A percentile compares a stretch with the other conserved stretches of the same genome.
Conservation (phyloP, 768 basidiomycete species). For the Kwoniella heveanensis region DNA sequence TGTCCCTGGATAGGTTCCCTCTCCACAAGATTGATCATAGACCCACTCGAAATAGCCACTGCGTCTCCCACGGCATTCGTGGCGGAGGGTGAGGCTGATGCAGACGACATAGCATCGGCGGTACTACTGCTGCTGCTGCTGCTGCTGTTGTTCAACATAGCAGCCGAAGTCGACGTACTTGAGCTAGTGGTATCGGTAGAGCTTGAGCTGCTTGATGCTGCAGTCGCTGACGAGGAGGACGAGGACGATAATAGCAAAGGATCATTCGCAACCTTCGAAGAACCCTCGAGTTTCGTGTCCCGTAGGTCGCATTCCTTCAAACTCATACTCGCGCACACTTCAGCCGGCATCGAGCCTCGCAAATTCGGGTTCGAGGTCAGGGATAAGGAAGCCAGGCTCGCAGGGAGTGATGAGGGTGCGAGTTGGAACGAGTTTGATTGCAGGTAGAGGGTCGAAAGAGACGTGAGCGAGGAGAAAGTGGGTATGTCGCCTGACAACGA, state of each 20-base stretch:
- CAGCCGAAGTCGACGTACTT: background rate
- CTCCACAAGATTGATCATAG: background rate
- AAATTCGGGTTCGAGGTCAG: constrained; percentile 51
- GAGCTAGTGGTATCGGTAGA: background rate
- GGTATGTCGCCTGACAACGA: constrained; percentile 45
- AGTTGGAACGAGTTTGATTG: constrained; percentile 47
- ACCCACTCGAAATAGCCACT: background rate
- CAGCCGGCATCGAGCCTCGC: constrained; percentile 41
- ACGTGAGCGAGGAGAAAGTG: constrained; percentile 31
- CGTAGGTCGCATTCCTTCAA: constrained; percentile 52
- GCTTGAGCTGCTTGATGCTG: background rate
- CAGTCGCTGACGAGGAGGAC: background rate
- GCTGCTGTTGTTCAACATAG: background rate
- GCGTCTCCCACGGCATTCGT: background rate
- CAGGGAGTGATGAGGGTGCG: constrained; percentile 48
- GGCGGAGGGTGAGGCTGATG: background rate
- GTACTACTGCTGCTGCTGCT: background rate
- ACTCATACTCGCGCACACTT: constrained; percentile 31
- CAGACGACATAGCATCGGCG: background rate
- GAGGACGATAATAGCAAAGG: background rate
- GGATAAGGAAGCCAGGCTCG: constrained; percentile 42
- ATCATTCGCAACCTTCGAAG: background rate
- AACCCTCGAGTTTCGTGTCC: constrained; percentile 32
- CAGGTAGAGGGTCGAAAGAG: constrained; percentile 48
- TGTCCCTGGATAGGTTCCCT: background rate